Evolutionary conservation across 768 basidiomycete species (phyloP).

Genomic region (Tylopilus sp.): DNA sequence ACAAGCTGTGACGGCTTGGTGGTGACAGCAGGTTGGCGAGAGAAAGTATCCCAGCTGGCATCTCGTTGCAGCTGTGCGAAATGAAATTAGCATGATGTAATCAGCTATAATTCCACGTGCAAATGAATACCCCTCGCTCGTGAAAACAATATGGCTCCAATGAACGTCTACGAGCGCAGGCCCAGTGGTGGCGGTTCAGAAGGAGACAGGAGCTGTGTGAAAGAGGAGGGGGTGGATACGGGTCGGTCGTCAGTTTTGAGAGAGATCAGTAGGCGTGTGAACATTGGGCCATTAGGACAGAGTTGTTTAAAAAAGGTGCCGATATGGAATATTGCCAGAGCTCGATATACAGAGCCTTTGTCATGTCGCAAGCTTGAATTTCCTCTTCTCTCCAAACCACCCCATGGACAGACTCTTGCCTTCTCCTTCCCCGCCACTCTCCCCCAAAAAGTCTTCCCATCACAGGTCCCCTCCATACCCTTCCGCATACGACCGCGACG

Average conservation of each 20-base stretch:
- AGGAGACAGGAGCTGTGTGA: not conserved
- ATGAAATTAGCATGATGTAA: constrained; percentile 28
- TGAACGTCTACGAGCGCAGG: too few relatives aligned
- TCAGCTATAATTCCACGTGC: constrained; percentile 22
- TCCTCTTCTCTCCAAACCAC: constrained; percentile 28
- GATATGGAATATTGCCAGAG: constrained; percentile 39
- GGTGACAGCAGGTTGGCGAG: not conserved
- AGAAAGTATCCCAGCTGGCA: not conserved
- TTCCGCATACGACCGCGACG: constrained; percentile 17
- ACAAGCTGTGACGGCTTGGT: constrained; percentile 1
- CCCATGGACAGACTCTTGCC: constrained; percentile 22
- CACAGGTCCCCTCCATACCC: constrained; percentile 7
- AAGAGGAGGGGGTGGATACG: not conserved
- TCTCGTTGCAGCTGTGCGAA: constrained; percentile 9
- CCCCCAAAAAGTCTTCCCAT: constrained; percentile 9
- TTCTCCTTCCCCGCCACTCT: constrained; percentile 13
- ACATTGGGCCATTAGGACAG: constrained; percentile 26
- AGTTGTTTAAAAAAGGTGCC: constrained; percentile 34
- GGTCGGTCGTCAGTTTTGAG: not conserved
- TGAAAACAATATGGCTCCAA: constrained; percentile 3
- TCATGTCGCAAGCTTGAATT: constrained; percentile 36
- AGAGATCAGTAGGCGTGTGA: constrained; percentile 27
- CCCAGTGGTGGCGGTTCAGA: too few relatives aligned
- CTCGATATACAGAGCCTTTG: constrained; percentile 39
- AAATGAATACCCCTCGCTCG: constrained; percentile 3